Base-by-base conservation (phyloP, 2,329 filamentous ascomycete genomes). In the Botrytis hyacinthi region DNA sequence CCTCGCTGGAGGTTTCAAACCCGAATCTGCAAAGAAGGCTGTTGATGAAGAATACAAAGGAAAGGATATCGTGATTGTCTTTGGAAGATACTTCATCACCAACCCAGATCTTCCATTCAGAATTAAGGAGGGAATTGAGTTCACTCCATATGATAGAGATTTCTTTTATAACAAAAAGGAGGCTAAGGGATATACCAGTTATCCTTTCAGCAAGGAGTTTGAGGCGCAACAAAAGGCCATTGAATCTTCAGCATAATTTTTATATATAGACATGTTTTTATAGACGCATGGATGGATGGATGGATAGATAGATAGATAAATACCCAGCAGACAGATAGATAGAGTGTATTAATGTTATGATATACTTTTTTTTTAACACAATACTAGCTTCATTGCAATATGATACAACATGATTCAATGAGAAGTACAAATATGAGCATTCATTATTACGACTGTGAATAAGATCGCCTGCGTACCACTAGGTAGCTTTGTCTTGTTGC, bases 1-100 rank as follows among this genome's bases (percentile, higher is more conserved):
- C 5, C 77, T 89, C n/a, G 84, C 85, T 1, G 86, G 86, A 65
- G 85, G 84, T 2, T 87, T 83, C 77, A 81, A 80, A 44, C 75
- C 82, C 0, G 82, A 83, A 1, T 80, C 79, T 26, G 84, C 85
- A 1, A 78, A 81, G 54, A 80, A 81, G 61, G 81, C 82, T 0
- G 83, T 82, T 1, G 82, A 86, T 79, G 75, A 79, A 44, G 69
- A 78, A 20, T 79, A 80, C 29, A 78, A 78, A 40, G 75, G 79
- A n/a, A 77, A 78, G 48, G 78, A 80, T 20, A 80, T 85, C 71
- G 82, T 78, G 0, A 79, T 85, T 73, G 82, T 83, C 5, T 86
- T 84, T 70, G 85, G 84, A 22, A 79, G 83, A 26, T 83, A 80
- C 76, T 86, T 85, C 74, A 84, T 84, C 62, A 80, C 82, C 32